A percentile compares a stretch with the other conserved stretches of the same genome.
These are phyloP conservation scores for Cryptosporidium sp. DNA, from an alignment of 169 alveolate genomes.

Conservation along the genomic window DNA sequence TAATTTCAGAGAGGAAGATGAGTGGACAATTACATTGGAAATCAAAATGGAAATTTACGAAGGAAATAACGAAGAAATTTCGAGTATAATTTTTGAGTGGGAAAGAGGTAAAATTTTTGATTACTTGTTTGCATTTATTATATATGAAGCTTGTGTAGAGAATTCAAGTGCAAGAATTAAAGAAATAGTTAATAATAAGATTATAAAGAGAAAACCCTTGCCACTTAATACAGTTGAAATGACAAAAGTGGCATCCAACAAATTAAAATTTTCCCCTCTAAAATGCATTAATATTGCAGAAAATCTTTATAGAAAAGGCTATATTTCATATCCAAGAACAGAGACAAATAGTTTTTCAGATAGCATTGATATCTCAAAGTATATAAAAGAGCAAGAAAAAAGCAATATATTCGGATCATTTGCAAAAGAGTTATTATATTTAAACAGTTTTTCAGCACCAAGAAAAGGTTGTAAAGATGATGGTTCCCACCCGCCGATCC, in stretches of 20 bases:
- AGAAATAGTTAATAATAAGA: constrained; percentile 77
- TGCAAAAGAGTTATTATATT: constrained; percentile 83
- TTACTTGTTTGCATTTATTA: constrained; percentile 76
- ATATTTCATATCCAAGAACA: constrained; percentile 98
- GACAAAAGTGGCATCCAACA: constrained; percentile 85
- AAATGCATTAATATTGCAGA: constrained; percentile 97
- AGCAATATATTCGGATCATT: constrained; percentile 91
- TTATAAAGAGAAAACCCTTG: constrained; percentile 82
- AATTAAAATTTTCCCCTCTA: constrained; percentile 87
- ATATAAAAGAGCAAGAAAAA: constrained; percentile 83
- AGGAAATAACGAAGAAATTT: constrained; percentile 53
- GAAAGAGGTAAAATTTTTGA: constrained; percentile 85
- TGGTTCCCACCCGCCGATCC: constrained; percentile 99
- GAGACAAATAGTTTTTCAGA: constrained; percentile 96
- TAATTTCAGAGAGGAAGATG: constrained; percentile 91
- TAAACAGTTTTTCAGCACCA: constrained; percentile 82
- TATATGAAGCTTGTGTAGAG: constrained; percentile 52
- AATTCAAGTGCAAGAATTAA: constrained; percentile 76
- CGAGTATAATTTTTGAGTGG: constrained; percentile 82
- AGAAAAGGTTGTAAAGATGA: constrained; percentile 94
- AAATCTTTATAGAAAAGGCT: constrained; percentile 93
- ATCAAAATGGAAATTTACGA: constrained; percentile 71
- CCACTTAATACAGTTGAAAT: constrained; percentile 89
- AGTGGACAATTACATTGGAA: constrained; percentile 91
- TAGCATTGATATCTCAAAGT: constrained; percentile 87